phyloP scores from a whole-genome alignment of 1,139 yeast species.

The Pichia sp. region DNA sequence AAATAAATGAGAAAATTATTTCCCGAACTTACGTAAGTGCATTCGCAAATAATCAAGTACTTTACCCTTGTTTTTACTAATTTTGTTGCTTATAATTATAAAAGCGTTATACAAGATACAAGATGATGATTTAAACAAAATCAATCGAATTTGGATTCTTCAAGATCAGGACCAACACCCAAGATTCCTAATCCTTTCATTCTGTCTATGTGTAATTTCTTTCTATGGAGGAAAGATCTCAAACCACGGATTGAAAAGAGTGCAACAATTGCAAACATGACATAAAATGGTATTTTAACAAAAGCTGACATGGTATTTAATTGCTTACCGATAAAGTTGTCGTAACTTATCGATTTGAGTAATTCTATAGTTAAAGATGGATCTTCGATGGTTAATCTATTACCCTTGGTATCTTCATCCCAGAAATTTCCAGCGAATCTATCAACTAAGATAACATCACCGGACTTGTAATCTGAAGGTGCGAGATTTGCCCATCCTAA shows the following conservation, averaged over 20 bases:
- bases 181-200: constrained; percentile 21
- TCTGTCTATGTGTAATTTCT: constrained; percentile 11
- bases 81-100: background rate
- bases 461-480: constrained; percentile 37
- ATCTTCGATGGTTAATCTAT: constrained; percentile 15
- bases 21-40: too few species aligned
- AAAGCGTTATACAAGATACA: background rate
- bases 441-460: constrained; percentile 45
- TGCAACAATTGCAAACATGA: background rate
- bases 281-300: background rate
- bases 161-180: constrained; percentile 16
- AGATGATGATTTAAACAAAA: background rate
- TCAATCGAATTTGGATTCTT: constrained; percentile 16
- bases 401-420: constrained; percentile 19
- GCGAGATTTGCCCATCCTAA: constrained; percentile 45
- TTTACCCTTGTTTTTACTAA: too few species aligned
- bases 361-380: constrained; percentile 15
- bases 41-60: too few species aligned
- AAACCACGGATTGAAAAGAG: background rate
- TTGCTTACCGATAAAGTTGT: constrained; percentile 6
- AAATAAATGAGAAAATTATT: too few species aligned
- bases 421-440: constrained; percentile 29
- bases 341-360: constrained; percentile 17
- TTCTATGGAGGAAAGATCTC: background rate
- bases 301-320: background rate